A percentile compares a stretch with the other conserved stretches of the same genome.
These are phyloP conservation scores for Pinus albicaulis DNA, from an alignment of 75 land plant species.

Conservation along the genomic window DNA sequence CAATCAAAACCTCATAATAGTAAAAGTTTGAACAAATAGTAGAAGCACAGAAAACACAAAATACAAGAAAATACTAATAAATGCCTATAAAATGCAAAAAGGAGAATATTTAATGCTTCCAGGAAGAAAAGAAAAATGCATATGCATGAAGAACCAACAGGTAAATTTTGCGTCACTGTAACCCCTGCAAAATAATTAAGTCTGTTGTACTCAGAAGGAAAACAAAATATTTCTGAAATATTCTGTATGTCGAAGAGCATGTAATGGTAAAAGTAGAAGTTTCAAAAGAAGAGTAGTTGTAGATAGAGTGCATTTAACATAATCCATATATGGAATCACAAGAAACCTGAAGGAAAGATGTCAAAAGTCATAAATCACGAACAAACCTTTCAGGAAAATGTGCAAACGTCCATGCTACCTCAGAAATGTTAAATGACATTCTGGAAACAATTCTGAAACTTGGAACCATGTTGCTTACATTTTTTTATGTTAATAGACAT, in stretches of 20 bases:
- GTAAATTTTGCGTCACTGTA: not conserved
- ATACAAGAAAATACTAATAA: not conserved
- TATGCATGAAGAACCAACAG: not conserved
- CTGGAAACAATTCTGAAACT: not conserved
- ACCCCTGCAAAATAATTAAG: not conserved
- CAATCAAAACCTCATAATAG: not conserved
- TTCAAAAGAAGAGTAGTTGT: not conserved
- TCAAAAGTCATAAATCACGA: no score
- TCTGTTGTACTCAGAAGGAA: no score
- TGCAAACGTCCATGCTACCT: not conserved
- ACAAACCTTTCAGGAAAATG: no score
- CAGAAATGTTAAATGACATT: not conserved
- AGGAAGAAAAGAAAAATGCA: not conserved
- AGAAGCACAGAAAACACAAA: not conserved
- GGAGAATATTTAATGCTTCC: not conserved
- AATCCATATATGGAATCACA: no score
- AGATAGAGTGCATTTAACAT: not conserved
- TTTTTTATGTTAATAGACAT: not conserved
- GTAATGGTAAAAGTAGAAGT: not conserved
- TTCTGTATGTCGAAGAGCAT: not conserved
- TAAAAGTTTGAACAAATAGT: not conserved
- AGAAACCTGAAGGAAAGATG: no score
- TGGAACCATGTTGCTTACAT: not conserved
- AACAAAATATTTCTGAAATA: no score
- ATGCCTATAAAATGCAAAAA: not conserved